phyloP scores from a whole-genome alignment of 2,329 filamentous ascomycete genomes.

The Septoria petroselini region DNA sequence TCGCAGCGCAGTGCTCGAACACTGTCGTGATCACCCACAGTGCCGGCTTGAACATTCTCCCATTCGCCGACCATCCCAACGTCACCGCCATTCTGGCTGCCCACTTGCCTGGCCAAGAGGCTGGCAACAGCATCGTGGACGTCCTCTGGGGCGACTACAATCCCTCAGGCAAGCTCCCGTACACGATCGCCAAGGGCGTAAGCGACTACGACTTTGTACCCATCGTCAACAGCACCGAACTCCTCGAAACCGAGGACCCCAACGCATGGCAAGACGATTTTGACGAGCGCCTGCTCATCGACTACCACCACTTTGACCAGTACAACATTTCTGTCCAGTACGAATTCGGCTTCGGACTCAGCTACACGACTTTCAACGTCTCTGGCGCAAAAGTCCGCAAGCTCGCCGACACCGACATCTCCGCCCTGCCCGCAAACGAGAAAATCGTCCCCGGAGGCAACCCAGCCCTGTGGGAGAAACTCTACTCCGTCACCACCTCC shows the following conservation, averaged over 20 bases:
- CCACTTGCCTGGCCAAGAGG: conserved; percentile 44
- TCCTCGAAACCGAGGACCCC: conserved; percentile 37
- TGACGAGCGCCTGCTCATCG: conserved; percentile 52
- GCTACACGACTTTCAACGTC: conserved; percentile 33
- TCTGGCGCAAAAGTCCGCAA: conserved; percentile 17
- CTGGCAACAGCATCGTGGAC: conserved; percentile 44
- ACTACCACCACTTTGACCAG: conserved; percentile 54
- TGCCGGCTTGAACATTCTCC: conserved; percentile 40
- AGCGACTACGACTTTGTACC: conserved; percentile 36
- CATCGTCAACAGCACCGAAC: conserved; percentile 41
- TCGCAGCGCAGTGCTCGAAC: conserved; percentile 33
- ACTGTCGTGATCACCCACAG: conserved; percentile 36
- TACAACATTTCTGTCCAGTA: conserved; percentile 35
- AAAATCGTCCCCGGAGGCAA: conserved; percentile 29
- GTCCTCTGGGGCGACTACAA: conserved; percentile 34
- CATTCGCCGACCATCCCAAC: conserved; percentile 40
- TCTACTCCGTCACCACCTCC: conserved; percentile 55
- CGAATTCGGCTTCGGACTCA: conserved; percentile 35
- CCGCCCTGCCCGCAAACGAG: conserved; percentile 20
- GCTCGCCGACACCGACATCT: conserved; percentile 13
- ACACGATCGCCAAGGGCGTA: conserved; percentile 32
- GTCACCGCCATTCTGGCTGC: conserved; percentile 42
- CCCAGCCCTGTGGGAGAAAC: conserved; percentile 57
- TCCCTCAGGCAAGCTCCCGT: conserved; percentile 34
- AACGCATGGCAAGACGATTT: conserved; percentile 51